Evolutionary conservation across 176 grass and related monocot genomes (phyloP), one percentile per base, ranked within the genome.

Genomic region (Hordeum marinum): DNA sequence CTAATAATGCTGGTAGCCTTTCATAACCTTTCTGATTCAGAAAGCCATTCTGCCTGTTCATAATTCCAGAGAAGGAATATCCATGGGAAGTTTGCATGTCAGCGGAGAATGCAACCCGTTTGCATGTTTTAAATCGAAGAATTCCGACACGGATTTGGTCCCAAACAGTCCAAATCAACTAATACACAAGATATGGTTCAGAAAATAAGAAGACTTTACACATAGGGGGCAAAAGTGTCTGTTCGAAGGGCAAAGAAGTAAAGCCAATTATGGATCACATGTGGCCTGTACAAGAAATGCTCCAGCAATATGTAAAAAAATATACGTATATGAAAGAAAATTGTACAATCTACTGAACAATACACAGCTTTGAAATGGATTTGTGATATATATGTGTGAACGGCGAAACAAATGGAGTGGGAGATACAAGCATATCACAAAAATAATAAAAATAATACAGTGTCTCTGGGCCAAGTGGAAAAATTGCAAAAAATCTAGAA

Each of bases 401-500:
- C 41, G 25, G 57, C 21, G 45, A 45, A 83, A 87, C 67, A 90
- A 67, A 57, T 57, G 32, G 74, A 27, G 66, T 78, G 79, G 57
- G 36, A 80, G 89, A 87, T 87, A 90, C 80, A 83, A 29, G 81
- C 81, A 83, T 79, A 86, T 87, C 84, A 87, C 80, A 60, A 83
- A 85, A 90, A 79, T n/a, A 80, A 83, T 70, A 41, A 82, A 82
- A 85, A 57, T 76, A 85, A 73, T 78, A 83, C 80, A 83, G 18
- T 61, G 77, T 64, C 34, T 79, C 74, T 79, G 59, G 45, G 45
- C 58, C 45, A 83, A 65, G 34, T 48, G 66, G 73, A 83, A 78
- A 78, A 41, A 85, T 57, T 34, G 67, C 20, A 58, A 84, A 75
- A 68, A 23, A 68, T 85, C 71, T 90, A 69, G 63, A 83, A 34